A percentile compares a stretch with the other conserved stretches of the same genome.
phyloP scores from a whole-genome alignment of 2,329 filamentous ascomycete genomes.

The Calonectria crousiana region DNA sequence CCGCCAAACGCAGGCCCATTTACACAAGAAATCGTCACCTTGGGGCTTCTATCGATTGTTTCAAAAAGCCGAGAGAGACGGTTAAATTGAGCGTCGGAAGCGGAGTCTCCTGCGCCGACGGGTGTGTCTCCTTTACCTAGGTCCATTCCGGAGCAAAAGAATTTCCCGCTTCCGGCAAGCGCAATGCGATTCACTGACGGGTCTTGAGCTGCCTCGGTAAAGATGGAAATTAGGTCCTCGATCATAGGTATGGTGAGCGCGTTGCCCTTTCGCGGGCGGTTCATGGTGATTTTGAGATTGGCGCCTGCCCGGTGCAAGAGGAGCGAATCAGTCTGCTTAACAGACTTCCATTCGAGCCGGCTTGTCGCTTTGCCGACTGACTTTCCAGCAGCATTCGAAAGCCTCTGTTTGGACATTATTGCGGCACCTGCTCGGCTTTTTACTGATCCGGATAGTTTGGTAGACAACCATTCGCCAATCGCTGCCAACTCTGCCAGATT shows the following conservation, averaged over 20 bases:
- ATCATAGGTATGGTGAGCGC: conserved; percentile 53
- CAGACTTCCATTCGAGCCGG: conserved; percentile 16
- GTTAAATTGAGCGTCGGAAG: conserved; percentile 35
- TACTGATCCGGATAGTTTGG: conserved; percentile 60
- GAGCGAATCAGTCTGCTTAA: conserved; percentile 34
- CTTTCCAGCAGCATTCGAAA: background rate
- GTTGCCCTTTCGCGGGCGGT: conserved; percentile 54
- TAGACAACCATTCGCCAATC: conserved; percentile 70
- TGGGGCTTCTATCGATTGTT: conserved; percentile 52
- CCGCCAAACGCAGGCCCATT: conserved; percentile 58
- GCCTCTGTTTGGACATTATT: conserved; percentile 28
- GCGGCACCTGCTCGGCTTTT: conserved; percentile 62
- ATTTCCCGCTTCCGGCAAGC: conserved; percentile 49
- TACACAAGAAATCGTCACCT: conserved; percentile 55
- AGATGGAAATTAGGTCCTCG: conserved; percentile 43
- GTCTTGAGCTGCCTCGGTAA: conserved; percentile 42
- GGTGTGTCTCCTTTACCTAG: conserved; percentile 36
- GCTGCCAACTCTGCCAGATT: conserved; percentile 63
- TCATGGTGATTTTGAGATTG: conserved; percentile 44
- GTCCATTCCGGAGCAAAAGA: conserved; percentile 58
- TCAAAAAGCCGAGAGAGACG: conserved; percentile 47
- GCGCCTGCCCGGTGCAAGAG: conserved; percentile 46
- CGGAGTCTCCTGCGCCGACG: conserved; percentile 11
- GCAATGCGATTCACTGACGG: conserved; percentile 49
- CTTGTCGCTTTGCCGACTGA: background rate